Evolutionary conservation across 352 stramenopile species (phyloP), one percentile per base, ranked within the genome.

Genomic region (Phytophthora syringae): DNA sequence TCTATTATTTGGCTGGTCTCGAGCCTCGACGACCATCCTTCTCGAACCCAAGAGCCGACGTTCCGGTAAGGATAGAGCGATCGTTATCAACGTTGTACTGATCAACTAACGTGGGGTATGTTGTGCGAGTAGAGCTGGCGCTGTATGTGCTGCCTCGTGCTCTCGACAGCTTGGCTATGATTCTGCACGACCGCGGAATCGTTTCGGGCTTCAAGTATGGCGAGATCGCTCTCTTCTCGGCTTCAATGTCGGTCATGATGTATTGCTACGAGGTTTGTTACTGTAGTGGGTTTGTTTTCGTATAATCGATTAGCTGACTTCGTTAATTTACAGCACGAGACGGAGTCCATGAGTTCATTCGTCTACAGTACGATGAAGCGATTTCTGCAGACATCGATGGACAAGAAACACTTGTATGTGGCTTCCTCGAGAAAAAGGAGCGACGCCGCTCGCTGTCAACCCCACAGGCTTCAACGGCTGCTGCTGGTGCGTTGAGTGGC

Each of bases 191-290:
- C 60, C 84, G 79, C 42, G 73, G 78, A 28, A 83, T 93, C 62
- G 79, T 89, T 36, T 72, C 75, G n/a, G 82, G 85, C 53, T 74
- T 94, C 42, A 74, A 67, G 18, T 72, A 92, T 50, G 87, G 85
- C 21, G 87, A 95, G 55, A 75, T 93, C 28, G 70, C 82, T 44
- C 74, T 95, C 37, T 95, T 94, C 52, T 84, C 84, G 22, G 70
- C 71, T 12, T 95, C 85, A 9, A 95, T 94, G 85, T 74, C 80
- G 9, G 70, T 86, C 43, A 88, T 95, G 68, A 94, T 94, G 87
- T 90, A 88, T 67, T 91, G 74, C 57, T 95, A 93, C 53, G 85
- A 95, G 84, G 83, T 90, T 70, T 57, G 64, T 32, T 55, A 18
- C 1, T n/a, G n/a, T n/a, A n/a, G n/a, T n/a, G n/a, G n/a, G n/a